These are phyloP conservation scores for Pseudogymnoascus sp. DNA, from an alignment of 2,329 filamentous ascomycete species.

Conservation along the genomic window DNA sequence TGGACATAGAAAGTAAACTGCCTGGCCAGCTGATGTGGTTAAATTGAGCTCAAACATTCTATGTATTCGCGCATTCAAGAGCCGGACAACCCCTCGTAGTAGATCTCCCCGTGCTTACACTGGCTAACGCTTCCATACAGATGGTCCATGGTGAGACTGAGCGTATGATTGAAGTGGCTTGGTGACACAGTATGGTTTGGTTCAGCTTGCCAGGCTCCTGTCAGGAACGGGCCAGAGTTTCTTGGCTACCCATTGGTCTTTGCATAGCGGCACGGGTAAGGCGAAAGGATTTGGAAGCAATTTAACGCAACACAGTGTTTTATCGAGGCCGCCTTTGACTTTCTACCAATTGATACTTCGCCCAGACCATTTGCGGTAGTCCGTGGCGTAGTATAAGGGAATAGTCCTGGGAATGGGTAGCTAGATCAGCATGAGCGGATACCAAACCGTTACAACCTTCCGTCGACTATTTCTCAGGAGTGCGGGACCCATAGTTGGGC, in stretches of 20 bases:
- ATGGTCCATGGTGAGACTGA: background rate
- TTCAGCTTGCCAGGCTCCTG: conserved; percentile 1
- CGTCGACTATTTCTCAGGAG: background rate
- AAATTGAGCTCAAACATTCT: background rate
- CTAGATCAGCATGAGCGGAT: background rate
- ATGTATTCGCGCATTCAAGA: background rate
- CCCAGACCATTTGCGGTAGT: background rate
- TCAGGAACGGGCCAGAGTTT: background rate
- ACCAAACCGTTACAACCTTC: background rate
- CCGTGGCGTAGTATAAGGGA: background rate
- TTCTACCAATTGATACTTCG: background rate
- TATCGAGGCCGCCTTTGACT: background rate
- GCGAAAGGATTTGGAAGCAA: background rate
- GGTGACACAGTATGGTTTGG: background rate
- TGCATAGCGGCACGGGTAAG: background rate
- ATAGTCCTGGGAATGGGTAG: background rate
- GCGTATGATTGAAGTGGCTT: background rate
- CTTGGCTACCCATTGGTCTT: background rate
- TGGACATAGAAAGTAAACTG: background rate
- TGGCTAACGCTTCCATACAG: background rate
- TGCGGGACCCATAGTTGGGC: background rate
- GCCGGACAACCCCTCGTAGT: background rate
- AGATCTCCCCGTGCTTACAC: background rate
- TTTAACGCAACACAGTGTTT: background rate
- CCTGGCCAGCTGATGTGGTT: background rate